Base-by-base conservation (phyloP, 495 filamentous ascomycete genomes). In the Lasiosphaeria ovina region DNA sequence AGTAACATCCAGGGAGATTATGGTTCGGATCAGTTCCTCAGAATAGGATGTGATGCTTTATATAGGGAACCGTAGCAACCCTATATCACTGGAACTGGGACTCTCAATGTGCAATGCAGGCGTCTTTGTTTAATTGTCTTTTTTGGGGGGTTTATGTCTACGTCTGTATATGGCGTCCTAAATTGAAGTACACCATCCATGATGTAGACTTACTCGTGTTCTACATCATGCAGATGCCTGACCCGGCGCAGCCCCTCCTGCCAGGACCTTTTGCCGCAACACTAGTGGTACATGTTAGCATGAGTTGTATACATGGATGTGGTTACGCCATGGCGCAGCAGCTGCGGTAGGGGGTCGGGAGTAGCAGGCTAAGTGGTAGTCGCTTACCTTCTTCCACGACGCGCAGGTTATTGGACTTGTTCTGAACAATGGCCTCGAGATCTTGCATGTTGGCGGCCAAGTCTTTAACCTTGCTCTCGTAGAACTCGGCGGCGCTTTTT, bases 321-420 rank as follows among this genome's bases (percentile, higher is more conserved):
- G 24, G 24, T 24, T 24, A 24, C 24, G 24, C 24, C 24, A 24
- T 24, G 24, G 24, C 24, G 24, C 24, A 24, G 24, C 24, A 24
- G 24, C 24, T 24, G 24, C 24, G 24, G 24, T 24, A 24, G 32
- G 17, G 6, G 6, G n/a, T 32, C 8, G 35, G 17, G 3, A 32
- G 34, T 57, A 3, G 47, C 42, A 40, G 16, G 45, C 8, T 45
- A 35, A 44, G 33, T 11, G 55, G 6, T 40, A 57, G 69, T 6
- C 33, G 6, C 84, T 69, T 74, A 91, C 92, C 88, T 74, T 97
- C 93, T 72, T 98, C 94, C 34, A 97, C 88, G 47, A 96, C 75
- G 34, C 89, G 82, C 66, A 97, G 75, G 75, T 93, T 96, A 54
- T 87, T 84, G 53, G 86, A 87, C 78, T 97, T 98, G 44, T 81